A percentile compares a stretch with the other conserved stretches of the same genome.
phyloP scores from a whole-genome alignment of 768 basidiomycete genomes.

The Hysterangium stoloniferum region DNA sequence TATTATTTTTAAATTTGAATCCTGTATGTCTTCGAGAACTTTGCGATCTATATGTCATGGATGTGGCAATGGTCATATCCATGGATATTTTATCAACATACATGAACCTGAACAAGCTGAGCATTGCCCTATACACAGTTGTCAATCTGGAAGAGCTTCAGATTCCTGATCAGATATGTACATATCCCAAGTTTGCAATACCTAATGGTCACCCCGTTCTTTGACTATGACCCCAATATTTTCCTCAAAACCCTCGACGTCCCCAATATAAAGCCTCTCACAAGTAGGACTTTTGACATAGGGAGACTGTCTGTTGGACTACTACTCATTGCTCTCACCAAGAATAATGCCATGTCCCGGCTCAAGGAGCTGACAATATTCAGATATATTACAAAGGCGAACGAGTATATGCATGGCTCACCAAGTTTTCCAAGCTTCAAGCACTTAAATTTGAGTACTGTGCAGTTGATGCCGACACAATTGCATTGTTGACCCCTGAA shows the following conservation, averaged over 20 bases:
- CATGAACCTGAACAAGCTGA: background rate
- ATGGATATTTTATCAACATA: background rate
- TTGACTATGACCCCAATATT: background rate
- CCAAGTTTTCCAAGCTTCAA: background rate
- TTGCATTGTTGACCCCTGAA: background rate
- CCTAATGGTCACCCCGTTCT: background rate
- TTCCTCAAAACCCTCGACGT: background rate
- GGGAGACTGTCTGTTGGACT: too few species aligned
- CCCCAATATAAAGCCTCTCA: background rate
- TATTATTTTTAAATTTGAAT: background rate
- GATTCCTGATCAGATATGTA: background rate
- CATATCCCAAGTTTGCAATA: background rate
- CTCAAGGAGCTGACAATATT: background rate
- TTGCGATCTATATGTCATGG: background rate
- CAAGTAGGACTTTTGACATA: background rate
- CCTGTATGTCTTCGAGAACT: background rate
- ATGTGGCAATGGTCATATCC: background rate
- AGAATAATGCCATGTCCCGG: background rate
- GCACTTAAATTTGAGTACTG: background rate
- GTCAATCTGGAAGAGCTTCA: background rate
- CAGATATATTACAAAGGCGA: background rate
- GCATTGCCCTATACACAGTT: background rate
- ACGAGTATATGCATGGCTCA: background rate
- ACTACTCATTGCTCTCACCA: background rate
- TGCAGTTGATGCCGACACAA: background rate